phyloP scores from a whole-genome alignment of 23 red algal species.

The Gracilaria vermiculophylla region DNA sequence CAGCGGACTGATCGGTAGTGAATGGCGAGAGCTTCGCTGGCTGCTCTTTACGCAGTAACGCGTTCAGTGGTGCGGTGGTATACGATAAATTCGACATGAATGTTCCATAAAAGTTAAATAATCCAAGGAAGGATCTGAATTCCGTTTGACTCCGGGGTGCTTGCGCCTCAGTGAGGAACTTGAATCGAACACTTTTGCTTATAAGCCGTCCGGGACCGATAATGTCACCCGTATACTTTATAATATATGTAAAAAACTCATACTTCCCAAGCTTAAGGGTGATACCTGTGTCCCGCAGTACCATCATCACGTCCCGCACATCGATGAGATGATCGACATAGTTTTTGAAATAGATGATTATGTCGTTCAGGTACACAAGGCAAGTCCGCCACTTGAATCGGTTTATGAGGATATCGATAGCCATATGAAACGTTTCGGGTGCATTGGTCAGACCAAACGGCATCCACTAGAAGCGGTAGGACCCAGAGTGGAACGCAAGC shows the following conservation, averaged over 20 bases:
- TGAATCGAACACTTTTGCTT: not conserved
- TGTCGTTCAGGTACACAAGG: not conserved
- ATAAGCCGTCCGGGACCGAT: not conserved
- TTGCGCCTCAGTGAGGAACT: too few species aligned
- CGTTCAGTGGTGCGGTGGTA: not conserved
- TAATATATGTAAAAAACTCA: slow-evolving; percentile 5
- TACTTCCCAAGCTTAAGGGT: not conserved
- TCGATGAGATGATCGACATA: not conserved
- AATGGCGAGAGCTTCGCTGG: not conserved
- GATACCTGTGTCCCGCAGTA: not conserved
- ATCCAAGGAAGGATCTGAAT: too few species aligned
- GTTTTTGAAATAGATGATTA: not conserved
- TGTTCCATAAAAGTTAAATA: not conserved
- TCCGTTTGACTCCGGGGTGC: too few species aligned
- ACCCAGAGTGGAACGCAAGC: too few species aligned
- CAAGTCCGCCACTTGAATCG: not conserved
- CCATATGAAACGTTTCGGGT: not conserved
- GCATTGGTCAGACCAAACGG: not conserved
- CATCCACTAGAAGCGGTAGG: not conserved
- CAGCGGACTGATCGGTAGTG: not conserved
- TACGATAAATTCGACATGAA: not conserved
- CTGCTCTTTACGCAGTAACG: not conserved
- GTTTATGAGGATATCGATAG: not conserved
- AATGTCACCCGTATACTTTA: not conserved
- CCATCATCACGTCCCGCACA: not conserved